Conservation (phyloP, 192 early-diverging fungal genomes). For the Coemansia furcata region DNA sequence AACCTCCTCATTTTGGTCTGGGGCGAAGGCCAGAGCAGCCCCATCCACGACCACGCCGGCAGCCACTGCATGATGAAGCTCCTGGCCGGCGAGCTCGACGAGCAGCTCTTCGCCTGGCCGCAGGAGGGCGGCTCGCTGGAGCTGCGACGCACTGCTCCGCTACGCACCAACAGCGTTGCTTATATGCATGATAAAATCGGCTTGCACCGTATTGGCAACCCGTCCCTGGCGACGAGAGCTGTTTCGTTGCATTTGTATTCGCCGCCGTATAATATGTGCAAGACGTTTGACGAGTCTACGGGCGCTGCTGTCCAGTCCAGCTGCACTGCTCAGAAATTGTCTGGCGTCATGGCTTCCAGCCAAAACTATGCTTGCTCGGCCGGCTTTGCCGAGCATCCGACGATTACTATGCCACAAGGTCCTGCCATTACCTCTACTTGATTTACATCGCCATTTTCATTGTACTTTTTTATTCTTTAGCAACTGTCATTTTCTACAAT, state of each 20-base stretch:
- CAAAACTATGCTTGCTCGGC: slow-evolving; percentile 3
- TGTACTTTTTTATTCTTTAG: slow-evolving; percentile 7
- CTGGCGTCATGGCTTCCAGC: not conserved
- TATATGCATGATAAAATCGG: slow-evolving; percentile 93
- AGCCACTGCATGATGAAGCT: slow-evolving; percentile 94
- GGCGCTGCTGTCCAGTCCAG: slow-evolving; percentile 40
- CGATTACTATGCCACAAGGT: not conserved
- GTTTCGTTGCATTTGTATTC: slow-evolving; percentile 91
- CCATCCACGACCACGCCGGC: slow-evolving; percentile 88
- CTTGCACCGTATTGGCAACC: slow-evolving; percentile 78
- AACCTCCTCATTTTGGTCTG: slow-evolving; percentile 90
- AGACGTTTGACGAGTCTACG: slow-evolving; percentile 77
- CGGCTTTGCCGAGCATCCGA: not conserved
- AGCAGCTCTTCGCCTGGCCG: slow-evolving; percentile 80
- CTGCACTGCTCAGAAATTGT: slow-evolving; percentile 29
- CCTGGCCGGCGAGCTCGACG: slow-evolving; percentile 74
- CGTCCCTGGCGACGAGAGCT: slow-evolving; percentile 54
- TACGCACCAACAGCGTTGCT: slow-evolving; percentile 64
- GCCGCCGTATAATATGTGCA: slow-evolving; percentile 80
- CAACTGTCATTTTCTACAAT: not conserved
- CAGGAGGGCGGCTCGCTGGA: slow-evolving; percentile 26
- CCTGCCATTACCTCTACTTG: slow-evolving; percentile 20
- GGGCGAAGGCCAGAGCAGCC: slow-evolving; percentile 69
- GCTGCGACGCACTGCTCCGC: slow-evolving; percentile 46
- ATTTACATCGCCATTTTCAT: not conserved